phyloP scores from a whole-genome alignment of 192 early-diverging fungal species.

The Coemansia sp. region DNA sequence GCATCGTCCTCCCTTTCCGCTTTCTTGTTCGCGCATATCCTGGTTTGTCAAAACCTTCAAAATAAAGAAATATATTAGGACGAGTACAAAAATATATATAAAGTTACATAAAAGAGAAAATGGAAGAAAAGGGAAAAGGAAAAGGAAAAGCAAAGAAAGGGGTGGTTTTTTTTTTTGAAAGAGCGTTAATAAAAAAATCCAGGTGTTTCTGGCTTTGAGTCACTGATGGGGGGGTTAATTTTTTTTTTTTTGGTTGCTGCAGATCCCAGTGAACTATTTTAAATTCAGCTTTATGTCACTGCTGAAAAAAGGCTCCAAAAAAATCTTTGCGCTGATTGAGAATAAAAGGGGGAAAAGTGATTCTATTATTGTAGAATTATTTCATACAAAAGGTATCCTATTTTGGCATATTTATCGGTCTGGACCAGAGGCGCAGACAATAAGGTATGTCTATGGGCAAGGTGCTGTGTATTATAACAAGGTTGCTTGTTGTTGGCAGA shows the following conservation, averaged over 20 bases:
- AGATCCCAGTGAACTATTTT: too few relatives aligned
- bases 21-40: background rate
- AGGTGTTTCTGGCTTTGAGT: too few relatives aligned
- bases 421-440: background rate
- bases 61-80: background rate
- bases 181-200: too few relatives aligned
- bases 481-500: background rate
- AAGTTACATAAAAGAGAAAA: background rate
- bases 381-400: background rate
- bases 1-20: conserved; percentile 8
- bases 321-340: too few relatives aligned
- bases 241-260: too few relatives aligned
- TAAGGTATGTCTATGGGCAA: background rate
- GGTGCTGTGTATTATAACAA: background rate
- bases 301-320: too few relatives aligned
- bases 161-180: background rate
- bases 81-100: conserved; percentile 2
- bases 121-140: background rate
- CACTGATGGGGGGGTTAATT: too few relatives aligned
- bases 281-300: too few relatives aligned
- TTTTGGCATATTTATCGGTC: background rate
- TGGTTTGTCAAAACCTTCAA: background rate
- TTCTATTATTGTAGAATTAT: background rate
- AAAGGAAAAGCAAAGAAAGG: background rate
- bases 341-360: too few relatives aligned